Percentiles rank a stretch among this genome's conserved stretches.
Evolutionary conservation across 2,329 filamentous ascomycete genomes (phyloP).

Genomic region (Colletotrichum shisoi): DNA sequence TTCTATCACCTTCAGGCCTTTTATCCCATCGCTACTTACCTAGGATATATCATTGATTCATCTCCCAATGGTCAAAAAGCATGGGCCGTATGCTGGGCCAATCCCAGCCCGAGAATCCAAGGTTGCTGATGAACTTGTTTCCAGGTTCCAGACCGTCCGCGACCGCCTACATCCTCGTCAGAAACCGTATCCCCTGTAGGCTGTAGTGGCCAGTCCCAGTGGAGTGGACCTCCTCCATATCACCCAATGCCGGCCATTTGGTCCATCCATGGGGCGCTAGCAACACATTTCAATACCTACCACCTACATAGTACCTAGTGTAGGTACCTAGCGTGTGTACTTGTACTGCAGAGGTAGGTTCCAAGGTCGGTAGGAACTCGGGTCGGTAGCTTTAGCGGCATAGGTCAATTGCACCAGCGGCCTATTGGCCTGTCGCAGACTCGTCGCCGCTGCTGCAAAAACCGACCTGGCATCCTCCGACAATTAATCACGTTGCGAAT

Average conservation of each 20-base stretch:
- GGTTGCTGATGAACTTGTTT: constrained; percentile 12
- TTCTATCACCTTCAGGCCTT: too few relatives aligned
- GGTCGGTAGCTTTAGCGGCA: too few relatives aligned
- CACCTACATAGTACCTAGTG: too few relatives aligned
- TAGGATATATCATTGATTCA: too few relatives aligned
- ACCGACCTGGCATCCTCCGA: constrained; percentile 14
- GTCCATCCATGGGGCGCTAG: too few relatives aligned
- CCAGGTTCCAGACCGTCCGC: constrained; percentile 32
- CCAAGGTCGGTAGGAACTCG: too few relatives aligned
- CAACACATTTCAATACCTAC: too few relatives aligned
- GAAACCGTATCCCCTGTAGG: neutral
- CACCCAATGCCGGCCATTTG: too few relatives aligned
- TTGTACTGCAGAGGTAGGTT: too few relatives aligned
- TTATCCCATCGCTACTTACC: too few relatives aligned
- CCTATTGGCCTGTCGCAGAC: neutral
- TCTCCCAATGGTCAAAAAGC: constrained; percentile 2
- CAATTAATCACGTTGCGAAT: constrained; percentile 26
- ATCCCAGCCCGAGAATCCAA: constrained; percentile 11
- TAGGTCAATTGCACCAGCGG: too few relatives aligned
- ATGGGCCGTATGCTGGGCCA: constrained; percentile 13
- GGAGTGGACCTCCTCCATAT: neutral
- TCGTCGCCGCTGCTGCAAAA: neutral
- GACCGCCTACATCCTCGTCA: constrained; percentile 28
- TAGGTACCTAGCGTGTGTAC: too few relatives aligned
- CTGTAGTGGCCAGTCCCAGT: constrained; percentile 8